These are phyloP conservation scores for Bonnemaisonia californica DNA, from an alignment of 31 red algal species.

Conservation along the genomic window DNA sequence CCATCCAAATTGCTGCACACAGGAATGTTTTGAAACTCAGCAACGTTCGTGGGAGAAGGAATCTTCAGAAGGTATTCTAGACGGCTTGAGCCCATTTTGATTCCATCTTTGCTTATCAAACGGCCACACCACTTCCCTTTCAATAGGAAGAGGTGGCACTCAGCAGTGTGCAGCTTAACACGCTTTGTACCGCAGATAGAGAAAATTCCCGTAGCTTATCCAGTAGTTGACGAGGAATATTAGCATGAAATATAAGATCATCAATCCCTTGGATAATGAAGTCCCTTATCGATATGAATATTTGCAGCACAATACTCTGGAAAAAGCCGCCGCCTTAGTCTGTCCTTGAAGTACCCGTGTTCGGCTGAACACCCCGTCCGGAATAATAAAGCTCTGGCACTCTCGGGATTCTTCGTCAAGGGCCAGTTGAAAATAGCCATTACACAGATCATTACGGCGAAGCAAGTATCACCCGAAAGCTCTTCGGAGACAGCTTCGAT, in stretches of 20 bases:
- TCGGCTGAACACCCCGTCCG: not conserved
- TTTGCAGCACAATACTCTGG: not conserved
- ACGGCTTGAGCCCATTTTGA: not conserved
- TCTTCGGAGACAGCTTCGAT: not conserved
- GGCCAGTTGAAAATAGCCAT: conserved; percentile 19
- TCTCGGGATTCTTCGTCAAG: conserved; percentile 7
- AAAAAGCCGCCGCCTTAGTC: conserved; percentile 13
- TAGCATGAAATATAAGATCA: conserved; percentile 19
- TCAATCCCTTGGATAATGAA: conserved; percentile 17
- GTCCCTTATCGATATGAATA: not conserved
- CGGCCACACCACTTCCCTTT: conserved; percentile 19
- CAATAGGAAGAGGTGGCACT: conserved; percentile 15
- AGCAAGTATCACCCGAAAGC: not conserved
- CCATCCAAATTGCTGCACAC: conserved; percentile 20
- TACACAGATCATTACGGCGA: conserved; percentile 6
- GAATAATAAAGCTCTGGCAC: conserved; percentile 25
- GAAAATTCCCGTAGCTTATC: not conserved
- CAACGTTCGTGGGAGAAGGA: not conserved
- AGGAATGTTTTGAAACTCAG: conserved; percentile 7
- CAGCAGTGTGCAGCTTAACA: conserved; percentile 14
- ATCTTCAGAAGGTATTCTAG: conserved; percentile 2
- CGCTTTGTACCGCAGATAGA: not conserved
- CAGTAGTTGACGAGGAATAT: too few species aligned
- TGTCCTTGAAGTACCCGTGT: conserved; percentile 16
- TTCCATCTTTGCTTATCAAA: not conserved